Conservation (phyloP, 371 early-diverging fungal species). For the Circinella minor region DNA sequence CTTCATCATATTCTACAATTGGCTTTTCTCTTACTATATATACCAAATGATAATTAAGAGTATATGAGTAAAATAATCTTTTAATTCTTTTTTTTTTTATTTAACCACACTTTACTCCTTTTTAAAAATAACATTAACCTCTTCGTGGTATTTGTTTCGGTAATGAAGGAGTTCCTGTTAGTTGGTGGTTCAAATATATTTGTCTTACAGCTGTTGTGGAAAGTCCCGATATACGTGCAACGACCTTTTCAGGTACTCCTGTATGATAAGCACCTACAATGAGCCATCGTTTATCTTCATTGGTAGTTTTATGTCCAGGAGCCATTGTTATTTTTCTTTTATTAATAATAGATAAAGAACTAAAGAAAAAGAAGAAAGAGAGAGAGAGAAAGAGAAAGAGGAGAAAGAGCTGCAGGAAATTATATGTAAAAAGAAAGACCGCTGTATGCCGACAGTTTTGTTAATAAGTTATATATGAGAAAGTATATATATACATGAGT, state of each 20-base stretch:
- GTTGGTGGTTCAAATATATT: slow-evolving; percentile 46
- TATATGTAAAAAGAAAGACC: too few relatives aligned
- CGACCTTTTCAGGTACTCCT: slow-evolving; percentile 47
- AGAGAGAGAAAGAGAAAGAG: too few relatives aligned
- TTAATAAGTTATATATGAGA: too few relatives aligned
- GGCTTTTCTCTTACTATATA: slow-evolving; percentile 38
- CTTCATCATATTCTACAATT: slow-evolving; percentile 54
- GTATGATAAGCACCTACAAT: slow-evolving; percentile 54
- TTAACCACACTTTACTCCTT: background rate
- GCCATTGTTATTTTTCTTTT: slow-evolving; percentile 6
- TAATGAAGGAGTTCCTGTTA: slow-evolving; percentile 43
- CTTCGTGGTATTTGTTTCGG: slow-evolving; percentile 41
- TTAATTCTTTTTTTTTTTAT: background rate
- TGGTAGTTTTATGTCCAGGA: slow-evolving; percentile 16
- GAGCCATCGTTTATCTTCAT: slow-evolving; percentile 54
- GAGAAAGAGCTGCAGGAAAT: too few relatives aligned
- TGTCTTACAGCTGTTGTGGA: slow-evolving; percentile 50
- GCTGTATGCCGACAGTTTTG: too few relatives aligned
- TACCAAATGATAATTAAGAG: background rate
- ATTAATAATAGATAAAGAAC: too few relatives aligned
- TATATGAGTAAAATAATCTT: background rate
- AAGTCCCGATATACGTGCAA: slow-evolving; percentile 50
- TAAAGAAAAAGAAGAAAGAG: background rate
- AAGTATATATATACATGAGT: too few relatives aligned
- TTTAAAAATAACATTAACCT: slow-evolving; percentile 25